Base-by-base conservation (phyloP, 1,139 yeast species). In the Schwanniomyces etchellsii region DNA sequence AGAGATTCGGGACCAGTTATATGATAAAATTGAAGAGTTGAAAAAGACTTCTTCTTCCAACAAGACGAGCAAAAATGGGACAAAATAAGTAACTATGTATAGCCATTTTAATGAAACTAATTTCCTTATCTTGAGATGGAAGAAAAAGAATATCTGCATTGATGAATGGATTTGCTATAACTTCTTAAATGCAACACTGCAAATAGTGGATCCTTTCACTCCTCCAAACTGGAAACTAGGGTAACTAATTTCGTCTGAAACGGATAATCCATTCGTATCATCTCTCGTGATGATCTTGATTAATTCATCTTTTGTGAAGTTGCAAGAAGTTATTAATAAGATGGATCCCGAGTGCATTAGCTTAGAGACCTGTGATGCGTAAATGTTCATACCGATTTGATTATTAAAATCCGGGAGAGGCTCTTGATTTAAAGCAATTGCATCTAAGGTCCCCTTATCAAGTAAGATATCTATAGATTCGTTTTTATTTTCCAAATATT, bases 371-470 rank as follows among this genome's bases (percentile, higher is more conserved):
- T 76, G 77, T 0, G 46, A 43, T 0, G 88, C 77, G 46, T 91
- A 91, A 9, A 74, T 62, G 27, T 81, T 77, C 45, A 71, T 64
- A 1, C 84, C 84, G 16, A 65, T 60, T 39, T 56, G 54, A 3
- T 63, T 70, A 30, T 62, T 69, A 31, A 55, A 57, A 0, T 52
- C 61, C 14, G 46, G 49, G 23, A 77, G 47, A 2, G 59, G 62
- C 5, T 59, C 61, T 27, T 82, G 86, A 47, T 86, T 83, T 29
- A 91, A 66, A 0, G 96, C 96, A 40, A 93, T 91, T 4, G 99
- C 98, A 59, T 91, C 99, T 25, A 93, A 59, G 0, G 99, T 91
- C 6, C 99, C 98, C 51, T 91, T 91, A 55, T 91, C 99, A 25
- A 89, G 60, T 2, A 89, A 72, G 4, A 91, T 55, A 46, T 89